phyloP scores from a whole-genome alignment of 2,329 filamentous ascomycete genomes.

The Lasiodiplodia sp. region DNA sequence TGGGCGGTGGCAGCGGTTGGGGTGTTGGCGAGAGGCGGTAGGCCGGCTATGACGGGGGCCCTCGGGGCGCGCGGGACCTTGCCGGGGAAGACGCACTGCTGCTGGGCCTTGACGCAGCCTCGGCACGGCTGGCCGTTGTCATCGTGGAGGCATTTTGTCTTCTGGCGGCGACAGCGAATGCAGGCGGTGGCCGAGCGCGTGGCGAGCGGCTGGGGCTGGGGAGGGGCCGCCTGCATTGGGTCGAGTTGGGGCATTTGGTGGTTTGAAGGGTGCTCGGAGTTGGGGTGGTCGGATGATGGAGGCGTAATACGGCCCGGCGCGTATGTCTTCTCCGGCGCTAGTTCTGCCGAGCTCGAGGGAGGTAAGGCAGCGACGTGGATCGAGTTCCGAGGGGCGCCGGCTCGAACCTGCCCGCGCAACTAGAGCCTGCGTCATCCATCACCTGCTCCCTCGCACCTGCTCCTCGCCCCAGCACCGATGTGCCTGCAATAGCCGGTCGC shows the following conservation, averaged over 20 bases:
- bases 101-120: slow-evolving; percentile 25
- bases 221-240: slow-evolving; percentile 19
- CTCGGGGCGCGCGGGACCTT: slow-evolving; percentile 18
- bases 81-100: slow-evolving; percentile 27
- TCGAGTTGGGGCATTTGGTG: not conserved
- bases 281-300: slow-evolving; percentile 23
- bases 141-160: slow-evolving; percentile 28
- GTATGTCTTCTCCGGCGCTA: slow-evolving; percentile 11
- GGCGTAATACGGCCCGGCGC: slow-evolving; percentile 17
- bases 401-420: not conserved
- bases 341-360: not conserved
- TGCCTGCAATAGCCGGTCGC: slow-evolving; percentile 1
- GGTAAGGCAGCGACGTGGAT: not conserved
- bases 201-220: slow-evolving; percentile 11
- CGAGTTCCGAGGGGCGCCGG: not conserved
- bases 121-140: slow-evolving; percentile 29
- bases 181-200: slow-evolving; percentile 28
- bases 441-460: not conserved
- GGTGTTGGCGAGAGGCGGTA: slow-evolving; percentile 19
- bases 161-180: slow-evolving; percentile 26
- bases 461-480: not conserved
- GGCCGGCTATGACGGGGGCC: slow-evolving; percentile 16
- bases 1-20: not conserved
- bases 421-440: not conserved
- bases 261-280: slow-evolving; percentile 7